Base-by-base conservation (phyloP, 176 grass and related monocot species). In the Lolium rigidum region DNA sequence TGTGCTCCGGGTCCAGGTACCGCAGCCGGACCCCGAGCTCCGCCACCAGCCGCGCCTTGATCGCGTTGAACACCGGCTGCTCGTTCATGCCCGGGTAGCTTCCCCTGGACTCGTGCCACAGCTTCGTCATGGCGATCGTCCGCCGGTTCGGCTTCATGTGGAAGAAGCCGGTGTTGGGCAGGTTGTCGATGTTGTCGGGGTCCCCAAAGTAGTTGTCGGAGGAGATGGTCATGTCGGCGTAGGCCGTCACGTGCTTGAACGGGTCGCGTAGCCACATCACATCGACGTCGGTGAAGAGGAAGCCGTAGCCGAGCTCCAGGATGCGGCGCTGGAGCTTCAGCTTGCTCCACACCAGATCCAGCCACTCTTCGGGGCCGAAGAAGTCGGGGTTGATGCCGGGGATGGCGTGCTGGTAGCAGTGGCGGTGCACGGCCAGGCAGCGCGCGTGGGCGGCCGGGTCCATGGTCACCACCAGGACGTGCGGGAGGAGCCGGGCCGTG, bases 211-310 rank as follows among this genome's bases (percentile, higher is more conserved):
- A 95, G 2, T 48, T 16, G 63, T 97, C 92, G 51, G 81, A 89
- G 18, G 90, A 91, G 54, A 88, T 37, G 8, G 83, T 86, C 59
- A 97, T 82, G 78, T 97, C 95, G 1, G 92, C 92, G 64, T 97
- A 92, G 11, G 69, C 87, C 9, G 86, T 91, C 62, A 97, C 84
- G 71, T 95, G 84, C 72, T 86, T 88, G 22, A 94, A 84, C 25
- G 95, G 92, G 51, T 97, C 88, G 11, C 92, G 74, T 67, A 97
- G 70, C 95, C 95, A 97, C 74, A 95, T 14, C 18, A 97, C 57
- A 59, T 97, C 95, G 0, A 93, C 90, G 82, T 97, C 92, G 0
- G 95, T 88, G 85, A 95, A 98, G 56, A 95, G 57, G 86, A 95
- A 98, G 88, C 55, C 80, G 85, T 98, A 95, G 28, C 95, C 92